Evolutionary conservation across 139 green algal genomes (phyloP).

Genomic region (Diplosphaera chodatii): DNA sequence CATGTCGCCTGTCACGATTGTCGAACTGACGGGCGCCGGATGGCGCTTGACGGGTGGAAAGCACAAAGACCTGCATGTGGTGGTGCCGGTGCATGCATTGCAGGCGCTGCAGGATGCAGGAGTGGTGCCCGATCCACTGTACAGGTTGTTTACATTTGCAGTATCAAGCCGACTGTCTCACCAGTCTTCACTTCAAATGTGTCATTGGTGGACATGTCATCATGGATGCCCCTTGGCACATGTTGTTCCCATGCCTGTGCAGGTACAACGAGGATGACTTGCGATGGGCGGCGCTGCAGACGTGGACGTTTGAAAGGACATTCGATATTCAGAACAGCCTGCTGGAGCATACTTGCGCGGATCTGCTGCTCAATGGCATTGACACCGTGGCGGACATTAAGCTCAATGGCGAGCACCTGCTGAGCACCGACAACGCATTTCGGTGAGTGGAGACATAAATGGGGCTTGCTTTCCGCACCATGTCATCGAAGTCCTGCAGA

Average conservation of each 20-base stretch:
- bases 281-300: conserved; percentile 48
- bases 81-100: conserved; percentile 4
- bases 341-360: conserved; percentile 2
- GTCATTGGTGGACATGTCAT: neutral
- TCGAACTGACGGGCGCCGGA: neutral
- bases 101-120: neutral
- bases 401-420: conserved; percentile 34
- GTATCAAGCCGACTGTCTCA: too few species aligned
- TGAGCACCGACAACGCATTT: conserved; percentile 36
- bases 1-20: neutral
- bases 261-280: conserved; percentile 53
- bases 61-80: neutral
- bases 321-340: conserved; percentile 17
- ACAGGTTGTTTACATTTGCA: neutral
- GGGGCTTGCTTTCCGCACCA: too few species aligned
- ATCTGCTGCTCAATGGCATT: conserved; percentile 33
- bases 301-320: conserved; percentile 39
- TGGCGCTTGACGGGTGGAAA: neutral
- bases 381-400: conserved; percentile 41
- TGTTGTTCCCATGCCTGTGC: neutral
- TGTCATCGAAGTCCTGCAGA: too few species aligned
- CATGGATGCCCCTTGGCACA: too few species aligned
- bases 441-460: conserved; percentile 10
- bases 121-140: neutral
- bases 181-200: neutral